phyloP scores from a whole-genome alignment of 805 yeast species.

The Candida maltosa region DNA sequence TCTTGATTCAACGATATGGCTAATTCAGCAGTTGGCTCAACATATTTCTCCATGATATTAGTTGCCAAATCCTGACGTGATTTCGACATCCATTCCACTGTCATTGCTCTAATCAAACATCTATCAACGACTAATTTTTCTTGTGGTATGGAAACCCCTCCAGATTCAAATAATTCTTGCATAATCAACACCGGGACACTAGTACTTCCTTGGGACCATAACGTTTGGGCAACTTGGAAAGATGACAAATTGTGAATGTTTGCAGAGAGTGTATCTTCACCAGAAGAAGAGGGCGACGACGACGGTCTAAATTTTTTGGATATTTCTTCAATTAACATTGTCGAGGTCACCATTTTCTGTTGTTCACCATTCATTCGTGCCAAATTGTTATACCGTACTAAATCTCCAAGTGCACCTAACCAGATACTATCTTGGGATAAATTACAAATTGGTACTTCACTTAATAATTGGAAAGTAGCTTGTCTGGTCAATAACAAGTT shows the following conservation, averaged over 20 bases:
- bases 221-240: conserved; percentile 53
- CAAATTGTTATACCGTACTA: conserved; percentile 38
- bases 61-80: conserved; percentile 68
- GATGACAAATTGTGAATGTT: conserved; percentile 22
- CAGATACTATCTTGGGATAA: conserved; percentile 11
- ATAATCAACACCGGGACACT: conserved; percentile 56
- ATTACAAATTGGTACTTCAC: conserved; percentile 4
- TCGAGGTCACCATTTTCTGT: conserved; percentile 52
- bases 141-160: conserved; percentile 13
- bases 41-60: conserved; percentile 53
- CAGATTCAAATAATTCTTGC: conserved; percentile 17
- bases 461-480: conserved; percentile 30
- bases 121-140: conserved; percentile 16
- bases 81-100: conserved; percentile 69
- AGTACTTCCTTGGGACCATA: conserved; percentile 59
- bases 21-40: conserved; percentile 40
- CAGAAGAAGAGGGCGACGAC: no score
- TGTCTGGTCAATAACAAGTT: conserved; percentile 42
- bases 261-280: conserved; percentile 7
- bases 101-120: conserved; percentile 32
- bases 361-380: conserved; percentile 32
- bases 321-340: conserved; percentile 42
- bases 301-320: conserved; percentile 17
- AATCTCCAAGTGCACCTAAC: conserved; percentile 31
- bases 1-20: conserved; percentile 8